Evolutionary conservation across 2,329 filamentous ascomycete species (phyloP), one percentile per base, ranked within the genome.

Genomic region (Ilyonectria mors-panacis): DNA sequence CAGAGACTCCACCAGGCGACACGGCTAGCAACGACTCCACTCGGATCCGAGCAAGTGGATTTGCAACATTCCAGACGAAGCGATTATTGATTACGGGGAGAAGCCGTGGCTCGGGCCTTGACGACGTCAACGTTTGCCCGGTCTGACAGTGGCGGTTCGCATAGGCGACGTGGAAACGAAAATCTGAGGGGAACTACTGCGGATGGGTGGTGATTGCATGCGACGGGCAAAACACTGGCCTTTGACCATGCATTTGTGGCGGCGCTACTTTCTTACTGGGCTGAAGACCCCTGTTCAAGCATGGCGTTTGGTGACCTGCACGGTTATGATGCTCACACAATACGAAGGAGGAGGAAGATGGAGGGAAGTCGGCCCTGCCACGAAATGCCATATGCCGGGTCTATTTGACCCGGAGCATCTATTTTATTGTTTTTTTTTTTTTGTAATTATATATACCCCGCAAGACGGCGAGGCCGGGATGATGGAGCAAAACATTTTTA

Each of bases 261-360:
- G 65, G 65, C 73, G 71, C 72, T 75, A 73, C 72, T 74, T 75
- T 67, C 73, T 75, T 33, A 75, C 73, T 68, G 64, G 73, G 70
- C 64, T 73, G 68, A 68, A 68, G 39, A 75, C 59, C 71, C 73
- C 65, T 75, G 73, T 48, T 62, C 28, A 44, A 69, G 67, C 64
- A 70, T 59, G 67, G 70, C 61, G 63, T 53, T 60, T 53, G 63
- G 65, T 30, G 56, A 66, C 60, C 64, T 67, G 61, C 56, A 73
- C 58, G 69, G 63, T 65, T 72, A 66, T 56, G 58, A 37, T 63
- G 60, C 48, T 65, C 63, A 63, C 68, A 71, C 59, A 60, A 71
- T 13, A 42, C 37, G 42, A 19, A 45, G 55, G 21, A 30, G 28
- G 35, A 39, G 42, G 26, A 47, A 51, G 30, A 30, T 53, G 53